Evolutionary conservation across 306 rosid species (phyloP).

Genomic region (Fagus sylvatica): DNA sequence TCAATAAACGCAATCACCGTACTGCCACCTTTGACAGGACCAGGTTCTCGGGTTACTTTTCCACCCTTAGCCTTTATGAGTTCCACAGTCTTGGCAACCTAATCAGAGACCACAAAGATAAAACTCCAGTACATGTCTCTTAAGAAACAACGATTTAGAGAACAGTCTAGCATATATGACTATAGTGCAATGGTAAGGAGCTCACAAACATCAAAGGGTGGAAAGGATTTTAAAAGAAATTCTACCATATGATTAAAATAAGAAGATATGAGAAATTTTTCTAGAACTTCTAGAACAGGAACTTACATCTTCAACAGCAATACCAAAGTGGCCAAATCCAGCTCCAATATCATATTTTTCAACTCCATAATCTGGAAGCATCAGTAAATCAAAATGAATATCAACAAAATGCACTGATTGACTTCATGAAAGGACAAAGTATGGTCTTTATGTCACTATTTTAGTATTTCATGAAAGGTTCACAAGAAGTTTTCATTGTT

Average conservation of each 20-base stretch:
- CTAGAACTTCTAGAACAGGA: constrained; percentile 9
- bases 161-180: constrained; percentile 16
- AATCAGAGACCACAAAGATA: constrained; percentile 27
- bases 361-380: constrained; percentile 74
- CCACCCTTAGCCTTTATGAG: constrained; percentile 90
- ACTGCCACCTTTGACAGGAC: constrained; percentile 73
- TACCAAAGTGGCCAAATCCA: constrained; percentile 83
- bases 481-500: constrained; percentile 4
- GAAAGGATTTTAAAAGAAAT: neutral
- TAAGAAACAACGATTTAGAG: constrained; percentile 24
- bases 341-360: constrained; percentile 78
- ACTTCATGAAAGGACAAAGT: constrained; percentile 12
- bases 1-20: constrained; percentile 71
- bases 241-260: constrained; percentile 9
- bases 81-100: constrained; percentile 85
- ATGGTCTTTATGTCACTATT: neutral
- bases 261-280: constrained; percentile 20
- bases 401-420: constrained; percentile 14
- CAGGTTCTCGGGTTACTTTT: constrained; percentile 76
- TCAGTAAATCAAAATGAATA: constrained; percentile 28
- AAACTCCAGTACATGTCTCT: constrained; percentile 1
- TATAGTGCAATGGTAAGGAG: constrained; percentile 12
- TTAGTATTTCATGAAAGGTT: neutral
- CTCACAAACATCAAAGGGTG: neutral
- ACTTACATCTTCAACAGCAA: constrained; percentile 96